Evolutionary conservation across 306 rosid species (phyloP), one percentile per base, ranked within the genome.

Genomic region (Purshia tridentata): DNA sequence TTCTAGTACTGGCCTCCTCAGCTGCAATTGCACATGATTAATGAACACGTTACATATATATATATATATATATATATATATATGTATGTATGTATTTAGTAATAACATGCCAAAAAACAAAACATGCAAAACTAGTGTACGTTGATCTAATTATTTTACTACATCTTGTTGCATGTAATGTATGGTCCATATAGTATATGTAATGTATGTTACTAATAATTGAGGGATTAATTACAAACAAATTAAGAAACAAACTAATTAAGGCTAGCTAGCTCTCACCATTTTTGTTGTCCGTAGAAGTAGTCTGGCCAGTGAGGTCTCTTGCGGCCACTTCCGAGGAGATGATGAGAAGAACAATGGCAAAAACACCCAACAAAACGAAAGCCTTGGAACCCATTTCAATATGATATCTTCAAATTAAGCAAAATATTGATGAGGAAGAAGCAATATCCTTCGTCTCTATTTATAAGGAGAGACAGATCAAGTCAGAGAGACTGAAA

Each of bases 361-460:
- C 87, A 46, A 70, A 14, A 52, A 91, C 69, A 53, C 78, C 75
- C 0, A 86, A 58, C 48, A 72, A 50, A 70, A 86, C 47, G 4
- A 67, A 69, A 10, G 73, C 67, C 65, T 73, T 86, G 7, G 83
- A 85, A 76, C 54, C 78, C 94, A 83, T 89, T 64, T 50, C 71
- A 29, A 29, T 29, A 1, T 29, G 35, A 29, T 29, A 29, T 75
- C 8, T 52, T 23, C 8, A 58, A 45, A 2, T 35, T 37, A 44
- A n/a, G 35, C 35, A 35, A n/a, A 23, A 54, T 20, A 76, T 57
- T 20, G 39, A 18, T 39, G 53, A 37, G 40, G 0, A 37, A 9
- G 69, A 5, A 10, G 6, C 67, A 63, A 29, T 29, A 29, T 29
- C 18, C 12, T 1, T 22, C 11, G 53, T 1, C 2, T 14, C 55